Evolutionary conservation across 257 asterid species (phyloP).

Genomic region (Cynanchum wilfordii): DNA sequence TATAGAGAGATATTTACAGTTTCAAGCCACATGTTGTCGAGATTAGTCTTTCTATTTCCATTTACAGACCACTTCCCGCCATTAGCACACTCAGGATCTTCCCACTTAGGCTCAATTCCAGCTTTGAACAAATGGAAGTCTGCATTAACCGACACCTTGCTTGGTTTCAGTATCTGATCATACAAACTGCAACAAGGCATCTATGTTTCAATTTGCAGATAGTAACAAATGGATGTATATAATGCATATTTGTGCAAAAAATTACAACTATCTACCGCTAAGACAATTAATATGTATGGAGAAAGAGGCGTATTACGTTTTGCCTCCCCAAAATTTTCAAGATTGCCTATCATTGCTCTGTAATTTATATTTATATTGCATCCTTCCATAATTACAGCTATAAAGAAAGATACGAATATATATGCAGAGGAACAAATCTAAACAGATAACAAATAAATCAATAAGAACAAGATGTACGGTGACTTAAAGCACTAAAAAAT

Average conservation of each 20-base stretch:
- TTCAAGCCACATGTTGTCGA: conserved; percentile 89
- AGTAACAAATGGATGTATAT: background rate
- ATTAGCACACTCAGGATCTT: conserved; percentile 90
- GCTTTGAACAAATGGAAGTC: conserved; percentile 88
- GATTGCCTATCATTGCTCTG: background rate
- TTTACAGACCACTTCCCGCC: conserved; percentile 91
- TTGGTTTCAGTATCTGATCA: conserved; percentile 73
- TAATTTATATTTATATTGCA: background rate
- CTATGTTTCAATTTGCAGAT: background rate
- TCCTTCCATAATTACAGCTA: background rate
- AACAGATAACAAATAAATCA: background rate
- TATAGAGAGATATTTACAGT: conserved; percentile 41
- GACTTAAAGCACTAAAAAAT: background rate
- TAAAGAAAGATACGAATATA: background rate
- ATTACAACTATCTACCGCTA: background rate
- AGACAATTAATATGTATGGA: too few species aligned
- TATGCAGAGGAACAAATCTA: background rate
- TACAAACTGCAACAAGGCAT: conserved; percentile 56
- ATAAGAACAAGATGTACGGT: background rate
- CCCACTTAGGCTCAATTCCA: conserved; percentile 98
- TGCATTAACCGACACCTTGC: conserved; percentile 67
- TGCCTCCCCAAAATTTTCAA: too few species aligned
- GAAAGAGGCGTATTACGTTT: too few species aligned
- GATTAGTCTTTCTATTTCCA: conserved; percentile 43
- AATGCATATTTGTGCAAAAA: background rate